These are phyloP conservation scores for Sugiyamaella chiloensis DNA, from an alignment of 805 yeast species.

Conservation along the genomic window DNA sequence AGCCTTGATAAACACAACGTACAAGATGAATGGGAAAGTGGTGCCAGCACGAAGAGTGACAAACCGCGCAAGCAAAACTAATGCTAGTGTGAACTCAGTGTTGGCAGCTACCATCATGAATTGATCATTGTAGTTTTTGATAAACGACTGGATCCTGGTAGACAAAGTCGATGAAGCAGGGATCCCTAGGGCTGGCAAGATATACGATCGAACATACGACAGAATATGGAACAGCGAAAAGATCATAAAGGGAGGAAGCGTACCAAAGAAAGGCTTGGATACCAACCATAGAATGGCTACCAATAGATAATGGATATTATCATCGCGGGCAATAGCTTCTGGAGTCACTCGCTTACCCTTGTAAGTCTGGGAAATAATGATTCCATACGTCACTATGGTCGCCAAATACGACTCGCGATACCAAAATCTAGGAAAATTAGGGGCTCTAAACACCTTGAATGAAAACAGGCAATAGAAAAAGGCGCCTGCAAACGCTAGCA, in stretches of 20 bases:
- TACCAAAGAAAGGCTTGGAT: constrained; percentile 56
- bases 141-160: constrained; percentile 41
- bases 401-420: constrained; percentile 62
- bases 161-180: constrained; percentile 30
- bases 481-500: constrained; percentile 43
- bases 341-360: constrained; percentile 26
- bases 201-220: constrained; percentile 59
- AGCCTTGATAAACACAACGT: constrained; percentile 63
- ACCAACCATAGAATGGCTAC: constrained; percentile 55
- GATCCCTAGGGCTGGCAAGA: constrained; percentile 61
- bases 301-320: constrained; percentile 68
- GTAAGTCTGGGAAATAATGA: constrained; percentile 64
- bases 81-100: constrained; percentile 48
- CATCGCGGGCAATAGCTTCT: constrained; percentile 48
- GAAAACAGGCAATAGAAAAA: constrained; percentile 39
- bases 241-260: constrained; percentile 69
- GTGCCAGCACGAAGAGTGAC: constrained; percentile 61
- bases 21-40: constrained; percentile 48
- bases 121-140: constrained; percentile 53
- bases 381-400: constrained; percentile 68
- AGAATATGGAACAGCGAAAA: constrained; percentile 82
- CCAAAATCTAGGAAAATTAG: constrained; percentile 41
- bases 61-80: constrained; percentile 29
- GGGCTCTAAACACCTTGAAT: constrained; percentile 23
- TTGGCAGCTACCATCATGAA: constrained; percentile 59